A percentile compares a stretch with the other conserved stretches of the same genome.
phyloP scores from a whole-genome alignment of 2,329 filamentous ascomycete species.

The Setomelanomma holmii region DNA sequence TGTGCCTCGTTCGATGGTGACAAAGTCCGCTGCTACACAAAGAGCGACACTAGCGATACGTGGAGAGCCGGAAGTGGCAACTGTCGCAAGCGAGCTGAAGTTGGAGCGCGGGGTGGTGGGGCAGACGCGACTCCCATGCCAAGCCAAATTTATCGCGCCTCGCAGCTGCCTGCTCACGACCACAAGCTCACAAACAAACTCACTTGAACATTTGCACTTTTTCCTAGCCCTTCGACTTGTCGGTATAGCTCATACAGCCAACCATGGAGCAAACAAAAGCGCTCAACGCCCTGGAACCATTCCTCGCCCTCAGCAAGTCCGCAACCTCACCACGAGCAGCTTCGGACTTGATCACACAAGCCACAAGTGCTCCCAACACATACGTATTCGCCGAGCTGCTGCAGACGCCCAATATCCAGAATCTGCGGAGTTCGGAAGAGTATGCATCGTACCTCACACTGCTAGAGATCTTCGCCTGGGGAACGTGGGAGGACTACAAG shows the following conservation, averaged over 20 bases:
- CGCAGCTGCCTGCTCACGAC: conserved; percentile 16
- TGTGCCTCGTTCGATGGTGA: not conserved
- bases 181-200: not conserved
- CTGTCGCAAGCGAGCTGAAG: not conserved
- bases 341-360: conserved; percentile 83
- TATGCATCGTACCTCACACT: conserved; percentile 70
- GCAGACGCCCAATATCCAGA: conserved; percentile 77
- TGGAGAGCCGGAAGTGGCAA: not conserved
- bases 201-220: not conserved
- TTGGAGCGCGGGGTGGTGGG: conserved; percentile 18
- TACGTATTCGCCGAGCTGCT: conserved; percentile 96
- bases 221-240: no score
- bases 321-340: conserved; percentile 84
- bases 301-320: conserved; percentile 85
- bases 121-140: conserved; percentile 28
- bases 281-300: conserved; percentile 76
- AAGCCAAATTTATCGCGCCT: conserved; percentile 11
- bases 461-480: conserved; percentile 90
- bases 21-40: not conserved
- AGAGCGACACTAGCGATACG: no score
- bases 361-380: conserved; percentile 87
- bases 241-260: not conserved
- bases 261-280: conserved; percentile 75
- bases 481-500: conserved; percentile 82
- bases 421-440: conserved; percentile 69